A percentile compares a stretch with the other conserved stretches of the same genome.
Conservation (phyloP, 352 stramenopile species). For the Pythium chondricola region DNA sequence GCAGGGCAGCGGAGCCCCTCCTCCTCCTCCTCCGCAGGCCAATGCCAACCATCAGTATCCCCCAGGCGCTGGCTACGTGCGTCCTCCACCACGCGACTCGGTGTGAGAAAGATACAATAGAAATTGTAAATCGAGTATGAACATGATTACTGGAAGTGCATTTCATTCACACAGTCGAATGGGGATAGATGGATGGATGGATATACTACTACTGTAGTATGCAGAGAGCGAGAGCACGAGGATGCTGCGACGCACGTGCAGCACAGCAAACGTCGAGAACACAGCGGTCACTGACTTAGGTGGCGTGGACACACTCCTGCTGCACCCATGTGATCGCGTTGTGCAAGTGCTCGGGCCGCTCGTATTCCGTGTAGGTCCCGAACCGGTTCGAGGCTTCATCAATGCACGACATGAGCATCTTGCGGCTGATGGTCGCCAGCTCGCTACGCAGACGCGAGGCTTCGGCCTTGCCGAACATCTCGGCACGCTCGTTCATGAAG, state of each 20-base stretch:
- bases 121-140: too few relatives aligned
- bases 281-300: too few relatives aligned
- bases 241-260: too few relatives aligned
- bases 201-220: too few relatives aligned
- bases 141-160: too few relatives aligned
- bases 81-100: constrained; percentile 2
- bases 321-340: constrained; percentile 25
- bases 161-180: too few relatives aligned
- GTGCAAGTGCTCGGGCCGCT: constrained; percentile 18
- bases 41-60: background rate
- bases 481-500: constrained; percentile 12
- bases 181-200: too few relatives aligned
- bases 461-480: constrained; percentile 19
- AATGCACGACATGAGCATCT: constrained; percentile 31
- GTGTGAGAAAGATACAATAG: constrained; percentile 4
- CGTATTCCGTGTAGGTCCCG: constrained; percentile 6
- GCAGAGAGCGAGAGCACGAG: too few relatives aligned
- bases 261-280: too few relatives aligned
- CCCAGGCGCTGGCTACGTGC: background rate
- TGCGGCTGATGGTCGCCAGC: constrained; percentile 3
- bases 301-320: constrained; percentile 11
- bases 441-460: constrained; percentile 18
- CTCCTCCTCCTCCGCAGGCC: constrained; percentile 1
- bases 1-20: too few relatives aligned
- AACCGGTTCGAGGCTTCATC: constrained; percentile 23